Evolutionary conservation across 139 green algal genomes (phyloP), one percentile per base, ranked within the genome.

Genomic region (Gonium pectorale): DNA sequence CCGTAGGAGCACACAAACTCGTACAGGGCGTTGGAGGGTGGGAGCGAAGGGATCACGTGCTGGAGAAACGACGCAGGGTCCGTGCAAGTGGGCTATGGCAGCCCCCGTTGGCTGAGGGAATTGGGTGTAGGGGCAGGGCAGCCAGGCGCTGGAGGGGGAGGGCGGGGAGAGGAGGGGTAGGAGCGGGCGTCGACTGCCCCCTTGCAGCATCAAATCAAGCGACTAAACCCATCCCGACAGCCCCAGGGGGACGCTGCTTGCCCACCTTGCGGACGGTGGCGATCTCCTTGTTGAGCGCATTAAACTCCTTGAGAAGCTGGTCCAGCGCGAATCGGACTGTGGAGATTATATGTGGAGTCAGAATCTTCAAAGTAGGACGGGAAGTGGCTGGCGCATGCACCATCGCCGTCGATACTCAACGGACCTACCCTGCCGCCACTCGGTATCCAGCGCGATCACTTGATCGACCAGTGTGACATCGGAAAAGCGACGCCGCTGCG

Each of bases 271-370:
- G 86, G 33, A 96, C 83, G 71, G 89, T 79, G 1, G 83, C 95
- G 66, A 98, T 97, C 83, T 98, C 90, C 86, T 98, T 98, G 90
- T 96, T 98, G 4, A 98, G 63, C 0, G 92, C 92, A 90, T 99
- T 99, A 90, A 98, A 98, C 37, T 99, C 94, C 83, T 93, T 96
- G 63, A 98, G 97, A 3, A 96, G 63, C 17, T 91, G 86, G 41
- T 99, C 97, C 62, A 98, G 86, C 46, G 95, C 29, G 80, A 90
- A 96, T 24, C 90, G 91, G 5, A 92, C 96, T 98, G 91, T 86
- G 33, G 4, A 80, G 2, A 41, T 21, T 37, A 35, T 41, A 46
- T n/a, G 49, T 7, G 33, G 5, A 5, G 35, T 72, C 2, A 56
- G 49, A 17, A 56, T 26, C 35, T 27, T 72, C 26, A 33, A 26